Conservation (phyloP, 345 rosid species). For the Clarkia xantiana region DNA sequence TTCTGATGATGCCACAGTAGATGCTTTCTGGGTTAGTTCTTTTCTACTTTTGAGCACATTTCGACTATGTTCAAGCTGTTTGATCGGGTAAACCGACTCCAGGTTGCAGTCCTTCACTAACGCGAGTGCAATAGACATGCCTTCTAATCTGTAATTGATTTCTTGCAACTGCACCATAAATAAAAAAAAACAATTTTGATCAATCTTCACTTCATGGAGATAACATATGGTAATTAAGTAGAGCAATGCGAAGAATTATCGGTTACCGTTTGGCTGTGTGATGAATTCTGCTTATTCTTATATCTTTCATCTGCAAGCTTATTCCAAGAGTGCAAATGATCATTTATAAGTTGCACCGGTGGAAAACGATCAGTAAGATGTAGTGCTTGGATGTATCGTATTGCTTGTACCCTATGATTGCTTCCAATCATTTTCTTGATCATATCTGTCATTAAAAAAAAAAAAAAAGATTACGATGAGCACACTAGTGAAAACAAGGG, state of each 20-base stretch:
- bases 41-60: too few species aligned
- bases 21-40: too few species aligned
- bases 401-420: conserved; percentile 3
- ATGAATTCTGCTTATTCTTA: conserved; percentile 1
- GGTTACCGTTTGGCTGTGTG: conserved; percentile 11
- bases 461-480: too few species aligned
- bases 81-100: too few species aligned
- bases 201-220: background rate
- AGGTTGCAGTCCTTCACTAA: too few species aligned
- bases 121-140: background rate
- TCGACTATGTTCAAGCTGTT: too few species aligned
- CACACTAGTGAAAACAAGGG: too few species aligned
- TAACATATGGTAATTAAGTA: background rate
- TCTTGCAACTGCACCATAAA: background rate
- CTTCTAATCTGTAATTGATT: background rate
- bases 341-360: conserved; percentile 11
- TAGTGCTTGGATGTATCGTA: conserved; percentile 19
- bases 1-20: too few species aligned
- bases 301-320: conserved; percentile 1
- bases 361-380: conserved; percentile 15
- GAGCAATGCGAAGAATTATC: too few species aligned
- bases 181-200: background rate
- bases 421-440: too few species aligned
- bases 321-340: conserved; percentile 4
- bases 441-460: too few species aligned